Evolutionary conservation across 1,284 basidiomycete genomes (phyloP), one percentile per base, ranked within the genome.

Genomic region (Boletus sp.): DNA sequence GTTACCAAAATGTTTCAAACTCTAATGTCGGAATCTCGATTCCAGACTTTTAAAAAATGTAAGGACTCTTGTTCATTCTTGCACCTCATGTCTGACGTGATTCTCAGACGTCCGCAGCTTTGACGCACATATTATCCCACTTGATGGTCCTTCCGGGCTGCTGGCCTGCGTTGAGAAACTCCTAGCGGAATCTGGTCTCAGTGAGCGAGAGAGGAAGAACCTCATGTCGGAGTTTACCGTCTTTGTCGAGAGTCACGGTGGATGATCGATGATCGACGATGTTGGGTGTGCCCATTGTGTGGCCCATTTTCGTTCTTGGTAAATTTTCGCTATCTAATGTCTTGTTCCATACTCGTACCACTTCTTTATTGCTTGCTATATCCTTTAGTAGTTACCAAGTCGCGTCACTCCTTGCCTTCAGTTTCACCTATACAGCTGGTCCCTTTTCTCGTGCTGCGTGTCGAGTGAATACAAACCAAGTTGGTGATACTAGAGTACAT

Each of bases 21-120:
- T 54, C 75, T 76, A 36, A 69, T 88, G 45, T 80, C 82, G 56
- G 76, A 80, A 44, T 69, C 77, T 45, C 78, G 76, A 27, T 88
- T 82, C 65, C 72, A 72, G 41, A 68, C 73, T 46, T 88, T 88
- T 68, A 86, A 82, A 66, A 78, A 72, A 59, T 87, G 86, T 88
- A 63, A 68, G 81, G 20, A 43, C 22, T 29, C 35, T 38, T 14
- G 37, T 41, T 27, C 37, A 3, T 20, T 17, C 20, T n/a, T 40
- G 69, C 19, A 27, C 37, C 8, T 44, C 5, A 32, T 42, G 50
- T 44, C 45, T 52, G 33, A 43, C 45, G 39, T 44, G 26, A 4
- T 29, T 4, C 43, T 36, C 50, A 83, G 81, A 81, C 60, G 78
- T 83, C 12, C 76, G 77, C 59, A 78, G 80, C 47, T 88, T 84